Evolutionary conservation across 139 green algal genomes (phyloP).

Genomic region (Asterochloris erici): DNA sequence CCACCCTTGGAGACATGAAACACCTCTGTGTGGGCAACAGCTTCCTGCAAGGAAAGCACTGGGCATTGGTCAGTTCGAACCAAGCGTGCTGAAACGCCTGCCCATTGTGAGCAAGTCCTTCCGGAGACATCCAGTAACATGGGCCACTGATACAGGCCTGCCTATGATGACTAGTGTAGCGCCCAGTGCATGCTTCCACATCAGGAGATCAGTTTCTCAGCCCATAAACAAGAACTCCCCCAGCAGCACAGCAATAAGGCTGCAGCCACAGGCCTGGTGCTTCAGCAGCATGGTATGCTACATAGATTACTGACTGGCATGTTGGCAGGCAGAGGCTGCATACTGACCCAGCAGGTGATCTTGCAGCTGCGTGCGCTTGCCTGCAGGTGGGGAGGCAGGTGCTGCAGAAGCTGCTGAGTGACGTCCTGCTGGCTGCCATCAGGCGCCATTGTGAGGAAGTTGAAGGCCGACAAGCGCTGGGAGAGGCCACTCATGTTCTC

Average conservation of each 20-base stretch:
- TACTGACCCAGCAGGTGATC: not conserved
- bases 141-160: not conserved
- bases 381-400: conserved; percentile 29
- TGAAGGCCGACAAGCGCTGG: conserved; percentile 42
- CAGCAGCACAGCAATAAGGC: too few relatives aligned
- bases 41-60: not conserved
- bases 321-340: too few relatives aligned
- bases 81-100: not conserved
- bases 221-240: too few relatives aligned
- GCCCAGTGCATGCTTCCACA: too few relatives aligned
- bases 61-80: not conserved
- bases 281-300: not conserved
- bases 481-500: conserved; percentile 94
- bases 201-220: too few relatives aligned
- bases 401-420: conserved; percentile 32
- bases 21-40: conserved; percentile 53
- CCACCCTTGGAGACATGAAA: conserved; percentile 66
- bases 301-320: too few relatives aligned
- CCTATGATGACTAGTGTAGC: not conserved
- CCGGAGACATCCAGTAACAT: not conserved
- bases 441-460: conserved; percentile 38
- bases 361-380: conserved; percentile 2
- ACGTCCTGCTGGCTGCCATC: conserved; percentile 37
- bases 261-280: too few relatives aligned
- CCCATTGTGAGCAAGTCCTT: not conserved